Evolutionary conservation across 768 basidiomycete genomes (phyloP).

Genomic region (Trametopsis cervina): DNA sequence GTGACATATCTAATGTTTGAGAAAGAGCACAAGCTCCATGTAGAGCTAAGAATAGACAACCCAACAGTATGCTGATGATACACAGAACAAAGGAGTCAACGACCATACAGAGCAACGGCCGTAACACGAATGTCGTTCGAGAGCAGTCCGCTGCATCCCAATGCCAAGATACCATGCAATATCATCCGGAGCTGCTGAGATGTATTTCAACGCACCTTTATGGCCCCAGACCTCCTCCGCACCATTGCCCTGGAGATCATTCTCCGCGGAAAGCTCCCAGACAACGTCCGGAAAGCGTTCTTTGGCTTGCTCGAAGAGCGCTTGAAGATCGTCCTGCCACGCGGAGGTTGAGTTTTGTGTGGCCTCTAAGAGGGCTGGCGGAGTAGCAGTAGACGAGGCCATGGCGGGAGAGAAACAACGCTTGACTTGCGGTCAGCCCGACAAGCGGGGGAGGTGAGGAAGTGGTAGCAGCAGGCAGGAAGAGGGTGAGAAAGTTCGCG

Average conservation of each 20-base stretch:
- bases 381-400: constrained; percentile 22
- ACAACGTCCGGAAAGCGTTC: constrained; percentile 95
- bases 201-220: constrained; percentile 75
- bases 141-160: no score
- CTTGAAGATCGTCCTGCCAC: constrained; percentile 79
- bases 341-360: constrained; percentile 55
- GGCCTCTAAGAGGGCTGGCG: constrained; percentile 57
- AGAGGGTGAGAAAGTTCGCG: constrained; percentile 3
- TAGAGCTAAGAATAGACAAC: no score
- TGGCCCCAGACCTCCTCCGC: constrained; percentile 79
- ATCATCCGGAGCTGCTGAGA: no score
- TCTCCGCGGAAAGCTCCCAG: constrained; percentile 65
- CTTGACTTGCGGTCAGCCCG: background rate
- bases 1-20: no score
- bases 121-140: no score
- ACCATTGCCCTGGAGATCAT: constrained; percentile 34
- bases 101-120: no score
- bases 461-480: background rate
- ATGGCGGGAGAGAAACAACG: constrained; percentile 9
- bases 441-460: constrained; percentile 1
- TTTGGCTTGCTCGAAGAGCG: constrained; percentile 76
- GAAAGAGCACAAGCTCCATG: no score
- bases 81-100: no score
- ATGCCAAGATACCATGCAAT: no score
- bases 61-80: no score